Evolutionary conservation across 2,329 filamentous ascomycete species (phyloP).

Genomic region (Calonectria pseudoturangicola): DNA sequence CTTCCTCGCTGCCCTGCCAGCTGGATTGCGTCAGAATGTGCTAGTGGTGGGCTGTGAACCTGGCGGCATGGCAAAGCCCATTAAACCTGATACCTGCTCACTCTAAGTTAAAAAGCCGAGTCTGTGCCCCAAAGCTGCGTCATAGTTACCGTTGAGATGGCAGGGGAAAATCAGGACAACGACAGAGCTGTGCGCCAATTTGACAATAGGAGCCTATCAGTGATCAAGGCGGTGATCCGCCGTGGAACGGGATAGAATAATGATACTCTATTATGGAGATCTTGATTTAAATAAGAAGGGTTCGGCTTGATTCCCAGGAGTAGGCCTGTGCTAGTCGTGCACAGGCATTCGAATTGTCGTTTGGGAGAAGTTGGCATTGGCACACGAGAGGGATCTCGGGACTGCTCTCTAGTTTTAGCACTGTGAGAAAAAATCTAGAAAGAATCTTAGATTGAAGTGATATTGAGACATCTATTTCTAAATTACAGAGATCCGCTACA

Average conservation of each 20-base stretch:
- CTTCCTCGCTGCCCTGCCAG: neutral
- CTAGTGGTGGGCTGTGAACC: neutral
- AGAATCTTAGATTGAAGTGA: neutral
- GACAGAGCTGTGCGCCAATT: neutral
- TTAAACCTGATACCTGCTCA: slow-evolving; percentile 18
- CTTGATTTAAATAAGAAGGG: neutral
- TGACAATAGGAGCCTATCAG: neutral
- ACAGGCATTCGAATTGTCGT: neutral
- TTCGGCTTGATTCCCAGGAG: neutral
- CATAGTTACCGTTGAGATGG: neutral
- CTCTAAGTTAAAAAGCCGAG: slow-evolving; percentile 1
- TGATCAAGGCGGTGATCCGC: slow-evolving; percentile 8
- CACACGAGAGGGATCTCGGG: neutral
- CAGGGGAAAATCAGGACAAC: neutral
- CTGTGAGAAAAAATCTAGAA: neutral
- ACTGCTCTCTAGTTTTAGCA: too few species aligned
- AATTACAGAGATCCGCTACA: neutral
- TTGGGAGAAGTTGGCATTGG: neutral
- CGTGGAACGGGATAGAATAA: neutral
- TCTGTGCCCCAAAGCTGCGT: neutral
- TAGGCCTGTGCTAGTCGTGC: neutral
- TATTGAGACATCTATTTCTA: neutral
- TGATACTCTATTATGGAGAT: neutral
- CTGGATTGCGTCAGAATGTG: neutral
- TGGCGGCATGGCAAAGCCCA: neutral